A percentile compares a stretch with the other conserved stretches of the same genome.
phyloP scores from a whole-genome alignment of 2,329 filamentous ascomycete genomes.

The Aspergillus pseudoglaucus region DNA sequence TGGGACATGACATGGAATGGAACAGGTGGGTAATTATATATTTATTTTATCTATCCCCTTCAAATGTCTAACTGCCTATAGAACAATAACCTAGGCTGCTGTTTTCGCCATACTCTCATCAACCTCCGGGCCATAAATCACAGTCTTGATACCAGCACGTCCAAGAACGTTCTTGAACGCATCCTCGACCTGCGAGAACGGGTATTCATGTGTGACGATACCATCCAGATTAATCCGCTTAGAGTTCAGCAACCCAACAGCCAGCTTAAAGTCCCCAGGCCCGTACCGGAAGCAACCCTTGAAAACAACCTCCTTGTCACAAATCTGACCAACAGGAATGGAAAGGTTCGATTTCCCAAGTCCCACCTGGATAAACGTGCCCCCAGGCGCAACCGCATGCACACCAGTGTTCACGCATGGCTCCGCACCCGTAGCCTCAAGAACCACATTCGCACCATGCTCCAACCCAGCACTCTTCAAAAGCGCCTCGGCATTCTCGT shows the following conservation, averaged over 20 bases:
- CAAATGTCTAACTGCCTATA: not conserved
- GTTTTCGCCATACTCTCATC: slow-evolving; percentile 11
- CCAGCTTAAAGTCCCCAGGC: slow-evolving; percentile 73
- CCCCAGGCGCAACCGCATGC: slow-evolving; percentile 60
- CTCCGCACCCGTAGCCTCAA: slow-evolving; percentile 71
- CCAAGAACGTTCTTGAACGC: slow-evolving; percentile 78
- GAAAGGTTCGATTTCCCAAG: slow-evolving; percentile 77
- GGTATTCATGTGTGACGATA: slow-evolving; percentile 66
- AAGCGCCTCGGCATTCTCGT: slow-evolving; percentile 65
- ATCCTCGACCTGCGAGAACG: slow-evolving; percentile 70
- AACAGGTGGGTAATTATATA: slow-evolving; percentile 1
- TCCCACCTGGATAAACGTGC: slow-evolving; percentile 71
- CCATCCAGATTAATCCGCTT: slow-evolving; percentile 64
- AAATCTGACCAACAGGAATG: slow-evolving; percentile 63
- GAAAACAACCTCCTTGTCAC: slow-evolving; percentile 75
- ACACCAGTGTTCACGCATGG: slow-evolving; percentile 65
- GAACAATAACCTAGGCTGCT: slow-evolving; percentile 1
- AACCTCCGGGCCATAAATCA: slow-evolving; percentile 29
- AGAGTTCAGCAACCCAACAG: slow-evolving; percentile 61
- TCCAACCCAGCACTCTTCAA: slow-evolving; percentile 54
- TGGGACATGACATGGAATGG: slow-evolving; percentile 24
- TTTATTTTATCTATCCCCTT: not conserved
- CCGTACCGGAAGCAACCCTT: slow-evolving; percentile 84
- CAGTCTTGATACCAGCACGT: slow-evolving; percentile 52
- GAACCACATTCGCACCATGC: slow-evolving; percentile 62